Percentiles rank a stretch among this genome's conserved stretches.
Evolutionary conservation across 1,284 basidiomycete genomes (phyloP).

Genomic region (Boletus semigastroideus): DNA sequence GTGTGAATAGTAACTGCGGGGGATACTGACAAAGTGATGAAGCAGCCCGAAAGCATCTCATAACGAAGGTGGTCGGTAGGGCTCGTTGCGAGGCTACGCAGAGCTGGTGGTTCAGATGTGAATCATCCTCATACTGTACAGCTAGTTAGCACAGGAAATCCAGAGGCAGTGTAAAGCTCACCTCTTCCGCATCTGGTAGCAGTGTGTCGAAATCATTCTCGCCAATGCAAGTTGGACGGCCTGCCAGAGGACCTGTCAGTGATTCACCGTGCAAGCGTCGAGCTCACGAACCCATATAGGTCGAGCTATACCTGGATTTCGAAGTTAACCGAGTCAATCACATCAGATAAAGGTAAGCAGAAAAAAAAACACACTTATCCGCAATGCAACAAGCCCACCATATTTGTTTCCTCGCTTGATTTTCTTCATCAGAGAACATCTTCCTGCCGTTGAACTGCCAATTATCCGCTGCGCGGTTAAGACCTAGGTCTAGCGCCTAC

Average conservation of each 20-base stretch:
- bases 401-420: conserved; percentile 73
- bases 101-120: conserved; percentile 4
- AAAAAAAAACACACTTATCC: conserved; percentile 55
- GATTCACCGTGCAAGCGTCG: not conserved
- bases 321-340: conserved; percentile 2
- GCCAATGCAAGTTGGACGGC: conserved; percentile 68
- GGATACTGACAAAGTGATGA: conserved; percentile 56
- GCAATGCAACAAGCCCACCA: conserved; percentile 81
- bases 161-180: conserved; percentile 26
- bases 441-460: conserved; percentile 68
- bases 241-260: conserved; percentile 31
- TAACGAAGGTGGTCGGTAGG: conserved; percentile 47
- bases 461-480: conserved; percentile 77
- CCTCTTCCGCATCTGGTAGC: conserved; percentile 57
- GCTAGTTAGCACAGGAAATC: conserved; percentile 8
- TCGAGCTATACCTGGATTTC: conserved; percentile 50
- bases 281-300: conserved; percentile 60
- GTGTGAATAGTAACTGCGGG: not conserved
- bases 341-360: not conserved
- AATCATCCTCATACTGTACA: conserved; percentile 51
- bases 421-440: conserved; percentile 74
- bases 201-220: conserved; percentile 76
- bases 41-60: conserved; percentile 61
- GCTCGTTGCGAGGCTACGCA: conserved; percentile 14
- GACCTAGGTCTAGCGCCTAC: conserved; percentile 80